Evolutionary conservation across 768 basidiomycete species (phyloP), one percentile per base, ranked within the genome.

Genomic region (Amylocystis lapponica): DNA sequence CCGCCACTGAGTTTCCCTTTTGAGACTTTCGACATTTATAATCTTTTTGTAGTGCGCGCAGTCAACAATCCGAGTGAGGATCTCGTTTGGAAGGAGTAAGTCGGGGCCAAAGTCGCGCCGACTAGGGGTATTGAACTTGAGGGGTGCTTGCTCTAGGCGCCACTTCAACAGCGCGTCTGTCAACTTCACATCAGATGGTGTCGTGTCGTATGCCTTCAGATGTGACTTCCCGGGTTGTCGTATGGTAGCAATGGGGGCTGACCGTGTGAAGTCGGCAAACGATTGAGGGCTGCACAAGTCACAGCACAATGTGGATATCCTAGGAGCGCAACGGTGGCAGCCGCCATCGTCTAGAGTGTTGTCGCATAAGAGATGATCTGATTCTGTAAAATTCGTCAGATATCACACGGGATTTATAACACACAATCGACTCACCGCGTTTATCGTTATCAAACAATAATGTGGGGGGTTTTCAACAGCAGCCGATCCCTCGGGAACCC

Each of bases 21-120:
- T 6, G 1, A 63, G 42, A 27, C 53, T 43, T 1, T 45, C 50
- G 2, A 41, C 2, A 2, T 39, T 45, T 1, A 39, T n/a, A 10
- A 65, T 41, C 43, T 61, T 58, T 11, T 33, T 23, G 10, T 36
- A 47, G 17, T 55, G 62, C 2, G 59, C 56, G 27, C 56, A 58
- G 35, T 55, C 51, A 9, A 58, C 42, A 12, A 65, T 57, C 12
- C 55, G 50, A 1, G 39, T 34, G n/a, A n/a, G n/a, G n/a, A n/a
- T n/a, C n/a, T n/a, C n/a, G n/a, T n/a, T n/a, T n/a, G n/a, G n/a
- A n/a, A n/a, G n/a, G n/a, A n/a, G n/a, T n/a, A n/a, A n/a, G n/a
- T n/a, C n/a, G n/a, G n/a, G n/a, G n/a, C n/a, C n/a, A n/a, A n/a
- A n/a, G n/a, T n/a, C n/a, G n/a, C n/a, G n/a, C n/a, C n/a, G n/a